Base-by-base conservation (phyloP, 2,329 filamentous ascomycete species). In the Exophiala lecanii-corni region DNA sequence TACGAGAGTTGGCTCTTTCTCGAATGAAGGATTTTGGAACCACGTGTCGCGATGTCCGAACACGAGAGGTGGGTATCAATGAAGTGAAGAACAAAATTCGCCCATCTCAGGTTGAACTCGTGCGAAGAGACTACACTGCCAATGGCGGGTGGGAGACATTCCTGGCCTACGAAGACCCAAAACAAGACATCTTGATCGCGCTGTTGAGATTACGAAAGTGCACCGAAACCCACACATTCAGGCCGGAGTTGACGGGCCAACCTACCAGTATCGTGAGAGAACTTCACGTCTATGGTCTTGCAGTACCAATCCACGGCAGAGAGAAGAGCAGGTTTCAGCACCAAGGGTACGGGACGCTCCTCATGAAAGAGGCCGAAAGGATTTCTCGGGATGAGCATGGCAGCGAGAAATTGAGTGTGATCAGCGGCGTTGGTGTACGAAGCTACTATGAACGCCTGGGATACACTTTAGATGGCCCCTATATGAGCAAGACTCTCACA, bases 91-190 rank as follows among this genome's bases (percentile, higher is more conserved):
- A 98, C 73, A 97, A 97, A 72, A 96, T 98, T 55, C 78, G 91
- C 1, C 92, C 92, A 0, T 94, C 89, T 54, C 91, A 98, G 63
- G 86, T 98, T 45, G 92, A 98, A 71, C 80, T 98, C 15, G 84
- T 98, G 20, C 83, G 92, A 18, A 78, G 92, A 53, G 92, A 98
- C 68, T 98, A 98, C 65, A 78, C 81, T 0, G 92, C 92, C 55
- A 98, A 98, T 62, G 89, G 86, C 28, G 94, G 92, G 17, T 98
- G 92, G 92, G 92, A 98, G 67, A 98, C 92, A 0, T 98, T 98
- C 69, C 73, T 98, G 4, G 89, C 92, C 1, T 98, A 98, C 60
- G 92, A 98, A 62, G 92, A 98, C 56, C 91, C 92, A 1, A 96
- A 96, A 71, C 92, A 98, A 64, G 92, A 98, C 62, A 98, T 98